phyloP scores from a whole-genome alignment of 2,329 filamentous ascomycete genomes.

The Bretziella fagacearum region DNA sequence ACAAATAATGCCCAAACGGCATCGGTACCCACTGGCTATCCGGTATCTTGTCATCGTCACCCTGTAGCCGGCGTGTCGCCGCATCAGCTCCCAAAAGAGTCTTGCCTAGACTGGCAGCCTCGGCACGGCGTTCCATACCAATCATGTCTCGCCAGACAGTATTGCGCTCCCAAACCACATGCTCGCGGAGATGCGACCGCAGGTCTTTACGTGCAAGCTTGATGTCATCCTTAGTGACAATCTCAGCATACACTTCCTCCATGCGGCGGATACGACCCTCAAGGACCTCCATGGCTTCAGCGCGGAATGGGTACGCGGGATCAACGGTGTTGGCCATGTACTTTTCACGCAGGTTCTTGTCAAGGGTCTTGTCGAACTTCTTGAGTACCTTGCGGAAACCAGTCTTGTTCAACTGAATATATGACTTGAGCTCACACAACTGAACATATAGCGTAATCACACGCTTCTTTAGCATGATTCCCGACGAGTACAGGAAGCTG shows the following conservation, averaged over 20 bases:
- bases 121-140: slow-evolving; percentile 85
- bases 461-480: slow-evolving; percentile 82
- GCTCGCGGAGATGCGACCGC: slow-evolving; percentile 77
- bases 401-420: slow-evolving; percentile 87
- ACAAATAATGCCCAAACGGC: slow-evolving; percentile 58
- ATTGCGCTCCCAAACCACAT: slow-evolving; percentile 97
- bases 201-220: slow-evolving; percentile 66
- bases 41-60: slow-evolving; percentile 54
- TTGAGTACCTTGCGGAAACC: slow-evolving; percentile 94
- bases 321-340: slow-evolving; percentile 65
- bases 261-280: slow-evolving; percentile 57
- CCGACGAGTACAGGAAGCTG: slow-evolving; percentile 45
- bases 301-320: slow-evolving; percentile 64
- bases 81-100: slow-evolving; percentile 63
- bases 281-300: slow-evolving; percentile 51
- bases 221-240: slow-evolving; percentile 69
- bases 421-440: slow-evolving; percentile 89
- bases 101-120: slow-evolving; percentile 80
- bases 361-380: slow-evolving; percentile 94
- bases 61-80: slow-evolving; percentile 56
- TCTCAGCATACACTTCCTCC: slow-evolving; percentile 61
- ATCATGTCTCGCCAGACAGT: slow-evolving; percentile 99
- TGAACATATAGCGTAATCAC: slow-evolving; percentile 77
- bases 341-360: slow-evolving; percentile 57
- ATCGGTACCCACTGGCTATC: slow-evolving; percentile 55